Evolutionary conservation across 306 rosid genomes (phyloP), one percentile per base, ranked within the genome.

Genomic region (Trichosanthes cucumerina): DNA sequence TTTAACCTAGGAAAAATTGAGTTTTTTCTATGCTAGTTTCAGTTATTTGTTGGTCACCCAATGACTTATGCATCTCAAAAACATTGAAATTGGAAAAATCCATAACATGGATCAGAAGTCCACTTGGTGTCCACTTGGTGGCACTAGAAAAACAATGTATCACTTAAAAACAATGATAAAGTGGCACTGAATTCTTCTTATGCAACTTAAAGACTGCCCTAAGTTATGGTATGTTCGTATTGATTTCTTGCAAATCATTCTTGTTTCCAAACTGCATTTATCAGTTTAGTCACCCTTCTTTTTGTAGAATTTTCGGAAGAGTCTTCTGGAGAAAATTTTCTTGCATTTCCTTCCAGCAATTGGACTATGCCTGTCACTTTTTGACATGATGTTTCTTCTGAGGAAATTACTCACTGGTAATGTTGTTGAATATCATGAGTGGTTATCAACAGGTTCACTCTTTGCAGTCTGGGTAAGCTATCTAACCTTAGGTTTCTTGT

Each of bases 401-500:
- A 85, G 82, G 86, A 87, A 75, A 86, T 88, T 80, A 75, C 72
- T 80, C 70, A 76, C 63, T 44, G 86, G 86, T 57, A 87, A 65
- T 73, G 80, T 79, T 63, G 64, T 87, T 66, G 85, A 76, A 75
- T 86, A 84, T 80, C 88, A 89, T 73, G 88, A 85, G 58, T 92
- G 95, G 97, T 85, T 92, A 57, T 73, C 83, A 84, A 81, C 86
- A 85, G 86, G 90, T 80, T 90, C 98, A 62, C 90, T 85, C 75
- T 86, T 90, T 87, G 86, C 90, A 41, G 82, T 87, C 78, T 95
- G 98, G 98, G 98, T 92, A 88, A 83, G 93, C 64, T 60, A 81
- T 80, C 50, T 24, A 75, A 71, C 43, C 16, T 79, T 82, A 28
- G 59, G 56, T 44, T 21, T 12, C 18, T 6, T 69, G 72, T 26